phyloP scores from a whole-genome alignment of 2,329 filamentous ascomycete genomes.

The Neofusicoccum cordaticola region DNA sequence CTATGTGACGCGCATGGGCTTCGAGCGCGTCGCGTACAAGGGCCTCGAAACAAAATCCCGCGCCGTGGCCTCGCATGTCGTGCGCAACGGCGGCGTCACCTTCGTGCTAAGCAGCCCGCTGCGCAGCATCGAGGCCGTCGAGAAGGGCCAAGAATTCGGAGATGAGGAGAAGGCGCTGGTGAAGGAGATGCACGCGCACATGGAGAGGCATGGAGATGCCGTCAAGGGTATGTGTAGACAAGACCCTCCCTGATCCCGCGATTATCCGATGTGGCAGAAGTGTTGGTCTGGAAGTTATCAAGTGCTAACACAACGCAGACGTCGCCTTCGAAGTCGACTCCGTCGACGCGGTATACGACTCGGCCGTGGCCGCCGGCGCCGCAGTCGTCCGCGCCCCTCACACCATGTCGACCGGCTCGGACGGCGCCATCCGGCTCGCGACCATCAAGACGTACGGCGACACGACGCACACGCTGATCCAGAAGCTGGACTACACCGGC shows the following conservation, averaged over 20 bases:
- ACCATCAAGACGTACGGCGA: conserved; percentile 91
- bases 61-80: conserved; percentile 77
- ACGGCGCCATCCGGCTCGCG: conserved; percentile 69
- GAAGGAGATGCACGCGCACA: conserved; percentile 73
- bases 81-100: conserved; percentile 70
- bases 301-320: conserved; percentile 46
- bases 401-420: conserved; percentile 50
- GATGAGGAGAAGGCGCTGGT: conserved; percentile 64
- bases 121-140: conserved; percentile 45
- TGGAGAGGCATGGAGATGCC: conserved; percentile 85
- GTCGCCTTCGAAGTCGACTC: conserved; percentile 93
- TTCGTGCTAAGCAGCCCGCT: conserved; percentile 85
- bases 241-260: neutral
- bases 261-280: neutral
- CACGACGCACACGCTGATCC: conserved; percentile 89
- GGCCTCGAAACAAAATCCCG: conserved; percentile 86
- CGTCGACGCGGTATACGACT: conserved; percentile 73
- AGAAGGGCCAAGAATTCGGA: conserved; percentile 24
- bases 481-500: conserved; percentile 67
- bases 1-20: conserved; percentile 85
- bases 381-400: conserved; percentile 61
- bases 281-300: neutral
- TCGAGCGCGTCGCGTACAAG: conserved; percentile 75
- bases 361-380: conserved; percentile 66
- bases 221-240: conserved; percentile 59